Percentiles rank a stretch among this genome's conserved stretches.
These are phyloP conservation scores for Leishmania tropica DNA, from an alignment of 208 protist species.

Conservation along the genomic window DNA sequence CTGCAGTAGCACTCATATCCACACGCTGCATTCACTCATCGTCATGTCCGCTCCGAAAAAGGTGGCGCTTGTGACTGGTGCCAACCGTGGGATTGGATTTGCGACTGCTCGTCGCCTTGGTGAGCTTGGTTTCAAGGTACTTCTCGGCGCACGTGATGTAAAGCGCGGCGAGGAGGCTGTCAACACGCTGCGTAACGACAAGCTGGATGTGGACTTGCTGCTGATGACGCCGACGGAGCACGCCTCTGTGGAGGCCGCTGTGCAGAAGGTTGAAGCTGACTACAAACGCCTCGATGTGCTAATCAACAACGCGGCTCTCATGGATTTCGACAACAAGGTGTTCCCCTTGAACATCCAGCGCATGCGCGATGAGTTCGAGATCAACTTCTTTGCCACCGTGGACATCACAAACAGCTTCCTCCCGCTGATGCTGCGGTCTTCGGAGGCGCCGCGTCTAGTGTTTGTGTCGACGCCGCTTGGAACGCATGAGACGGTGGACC, in stretches of 20 bases:
- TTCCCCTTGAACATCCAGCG: slow-evolving; percentile 54
- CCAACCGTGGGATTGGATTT: slow-evolving; percentile 86
- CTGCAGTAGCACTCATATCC: neutral
- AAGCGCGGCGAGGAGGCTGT: slow-evolving; percentile 57
- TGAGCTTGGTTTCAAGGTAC: slow-evolving; percentile 69
- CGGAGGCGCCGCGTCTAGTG: slow-evolving; percentile 67
- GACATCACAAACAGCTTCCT: slow-evolving; percentile 79
- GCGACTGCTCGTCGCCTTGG: slow-evolving; percentile 63
- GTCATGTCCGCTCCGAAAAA: slow-evolving; percentile 40
- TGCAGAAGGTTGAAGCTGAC: slow-evolving; percentile 40
- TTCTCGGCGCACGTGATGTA: slow-evolving; percentile 72
- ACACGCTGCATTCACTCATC: neutral
- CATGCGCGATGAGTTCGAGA: slow-evolving; percentile 58
- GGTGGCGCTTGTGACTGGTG: slow-evolving; percentile 77
- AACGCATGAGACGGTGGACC: slow-evolving; percentile 54
- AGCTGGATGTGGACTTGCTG: slow-evolving; percentile 52
- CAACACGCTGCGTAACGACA: slow-evolving; percentile 41
- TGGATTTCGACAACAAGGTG: slow-evolving; percentile 41
- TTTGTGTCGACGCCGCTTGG: slow-evolving; percentile 77
- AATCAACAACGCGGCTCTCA: slow-evolving; percentile 80
- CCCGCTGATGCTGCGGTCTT: slow-evolving; percentile 54
- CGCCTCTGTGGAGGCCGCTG: slow-evolving; percentile 53
- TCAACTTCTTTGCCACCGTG: slow-evolving; percentile 71
- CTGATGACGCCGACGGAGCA: slow-evolving; percentile 54
- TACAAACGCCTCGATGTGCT: slow-evolving; percentile 67